A percentile compares a stretch with the other conserved stretches of the same genome.
Evolutionary conservation across 129 eudicot genomes (phyloP).

Genomic region (Silybum marianum): DNA sequence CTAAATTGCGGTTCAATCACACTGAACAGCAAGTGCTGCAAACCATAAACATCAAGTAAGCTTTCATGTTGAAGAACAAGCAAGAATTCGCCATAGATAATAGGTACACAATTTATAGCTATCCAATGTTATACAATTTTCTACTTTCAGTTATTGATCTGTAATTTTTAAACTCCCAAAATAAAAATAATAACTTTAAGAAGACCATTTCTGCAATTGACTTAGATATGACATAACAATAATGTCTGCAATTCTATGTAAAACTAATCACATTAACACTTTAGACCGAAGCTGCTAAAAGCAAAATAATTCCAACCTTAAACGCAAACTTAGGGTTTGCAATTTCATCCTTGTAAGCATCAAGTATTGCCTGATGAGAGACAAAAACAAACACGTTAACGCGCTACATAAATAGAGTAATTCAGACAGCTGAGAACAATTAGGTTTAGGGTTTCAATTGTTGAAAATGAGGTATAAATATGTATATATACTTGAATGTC

Average conservation of each 20-base stretch:
- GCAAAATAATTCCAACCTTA: slow-evolving; percentile 54
- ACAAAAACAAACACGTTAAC: background rate
- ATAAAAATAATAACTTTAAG: background rate
- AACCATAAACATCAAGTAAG: slow-evolving; percentile 20
- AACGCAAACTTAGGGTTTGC: slow-evolving; percentile 86
- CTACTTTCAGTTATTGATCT: slow-evolving; percentile 3
- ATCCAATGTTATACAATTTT: slow-evolving; percentile 1
- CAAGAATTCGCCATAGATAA: background rate
- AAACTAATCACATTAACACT: background rate
- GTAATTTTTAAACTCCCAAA: background rate
- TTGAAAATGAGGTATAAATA: background rate
- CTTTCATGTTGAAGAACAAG: slow-evolving; percentile 1
- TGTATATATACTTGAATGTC: slow-evolving; percentile 68
- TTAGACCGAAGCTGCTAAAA: background rate
- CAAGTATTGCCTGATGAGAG: slow-evolving; percentile 71
- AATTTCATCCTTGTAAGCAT: slow-evolving; percentile 89
- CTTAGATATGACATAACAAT: background rate
- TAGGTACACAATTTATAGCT: background rate
- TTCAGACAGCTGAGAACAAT: background rate
- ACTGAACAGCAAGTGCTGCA: slow-evolving; percentile 91
- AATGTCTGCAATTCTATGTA: background rate
- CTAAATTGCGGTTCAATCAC: slow-evolving; percentile 83
- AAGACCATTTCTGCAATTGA: background rate
- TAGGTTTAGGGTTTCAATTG: slow-evolving; percentile 25
- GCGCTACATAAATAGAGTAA: background rate